Conservation (phyloP, 495 filamentous ascomycete species). For the Hypoxylon intermedium region DNA sequence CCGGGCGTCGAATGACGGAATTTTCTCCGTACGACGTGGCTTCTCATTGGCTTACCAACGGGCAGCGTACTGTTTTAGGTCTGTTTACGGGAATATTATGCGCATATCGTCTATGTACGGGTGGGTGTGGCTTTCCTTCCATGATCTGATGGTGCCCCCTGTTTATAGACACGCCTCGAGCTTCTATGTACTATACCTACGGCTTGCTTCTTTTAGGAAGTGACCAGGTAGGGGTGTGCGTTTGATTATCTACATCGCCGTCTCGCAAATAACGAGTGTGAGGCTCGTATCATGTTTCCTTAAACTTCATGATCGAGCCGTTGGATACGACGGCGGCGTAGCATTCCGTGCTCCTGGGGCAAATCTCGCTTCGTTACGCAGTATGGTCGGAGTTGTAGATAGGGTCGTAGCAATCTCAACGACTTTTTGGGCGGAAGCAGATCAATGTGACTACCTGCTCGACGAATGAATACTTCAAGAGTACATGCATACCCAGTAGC, state of each 20-base stretch:
- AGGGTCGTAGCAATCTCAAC: not conserved
- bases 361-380: constrained; percentile 7
- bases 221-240: constrained; percentile 2
- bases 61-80: constrained; percentile 27
- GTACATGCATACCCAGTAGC: constrained; percentile 1
- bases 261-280: constrained; percentile 15
- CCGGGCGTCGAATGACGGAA: constrained; percentile 4
- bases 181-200: constrained; percentile 13
- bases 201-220: constrained; percentile 11
- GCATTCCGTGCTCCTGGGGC: constrained; percentile 1
- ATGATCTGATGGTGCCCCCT: constrained; percentile 31
- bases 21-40: constrained; percentile 1
- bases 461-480: not conserved
- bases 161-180: constrained; percentile 22
- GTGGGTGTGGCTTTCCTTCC: constrained; percentile 17
- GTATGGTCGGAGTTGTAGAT: constrained; percentile 8
- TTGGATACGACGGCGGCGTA: constrained; percentile 15
- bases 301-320: constrained; percentile 28
- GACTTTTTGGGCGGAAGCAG: not conserved
- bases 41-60: constrained; percentile 19
- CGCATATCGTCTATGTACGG: constrained; percentile 4
- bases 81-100: constrained; percentile 37
- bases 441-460: constrained; percentile 1
- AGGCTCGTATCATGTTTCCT: constrained; percentile 16
- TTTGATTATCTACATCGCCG: constrained; percentile 2